These are phyloP conservation scores for Colletotrichum sp. DNA, from an alignment of 2,329 filamentous ascomycete genomes.

Conservation along the genomic window DNA sequence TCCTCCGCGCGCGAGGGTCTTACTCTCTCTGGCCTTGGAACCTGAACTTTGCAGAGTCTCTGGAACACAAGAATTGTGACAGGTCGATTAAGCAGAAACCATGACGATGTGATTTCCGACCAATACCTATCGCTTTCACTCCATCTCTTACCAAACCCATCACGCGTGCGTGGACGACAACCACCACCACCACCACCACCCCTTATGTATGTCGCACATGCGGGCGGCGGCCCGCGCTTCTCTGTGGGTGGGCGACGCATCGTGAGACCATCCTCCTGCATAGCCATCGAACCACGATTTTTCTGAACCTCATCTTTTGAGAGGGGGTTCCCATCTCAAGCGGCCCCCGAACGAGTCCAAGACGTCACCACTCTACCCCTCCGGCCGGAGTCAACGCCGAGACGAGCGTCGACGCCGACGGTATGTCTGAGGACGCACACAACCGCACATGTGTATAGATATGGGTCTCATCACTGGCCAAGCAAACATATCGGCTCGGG, in stretches of 20 bases:
- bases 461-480: not conserved
- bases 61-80: not conserved
- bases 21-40: not conserved
- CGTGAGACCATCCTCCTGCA: not conserved
- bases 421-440: not conserved
- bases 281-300: not conserved
- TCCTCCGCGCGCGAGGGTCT: not conserved
- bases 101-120: not conserved
- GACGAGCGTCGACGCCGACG: not conserved
- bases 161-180: not conserved
- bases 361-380: not conserved
- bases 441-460: not conserved
- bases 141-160: not conserved
- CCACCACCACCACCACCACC: not conserved
- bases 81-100: not conserved
- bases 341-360: not conserved
- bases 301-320: not conserved
- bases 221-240: not conserved
- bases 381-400: not conserved
- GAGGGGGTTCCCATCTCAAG: not conserved
- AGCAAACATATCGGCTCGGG: not conserved
- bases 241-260: not conserved
- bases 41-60: not conserved
- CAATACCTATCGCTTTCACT: not conserved
- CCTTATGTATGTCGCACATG: not conserved